A percentile compares a stretch with the other conserved stretches of the same genome.
These are phyloP conservation scores for Clonostachys sp. DNA, from an alignment of 2,329 filamentous ascomycete genomes.

Conservation along the genomic window DNA sequence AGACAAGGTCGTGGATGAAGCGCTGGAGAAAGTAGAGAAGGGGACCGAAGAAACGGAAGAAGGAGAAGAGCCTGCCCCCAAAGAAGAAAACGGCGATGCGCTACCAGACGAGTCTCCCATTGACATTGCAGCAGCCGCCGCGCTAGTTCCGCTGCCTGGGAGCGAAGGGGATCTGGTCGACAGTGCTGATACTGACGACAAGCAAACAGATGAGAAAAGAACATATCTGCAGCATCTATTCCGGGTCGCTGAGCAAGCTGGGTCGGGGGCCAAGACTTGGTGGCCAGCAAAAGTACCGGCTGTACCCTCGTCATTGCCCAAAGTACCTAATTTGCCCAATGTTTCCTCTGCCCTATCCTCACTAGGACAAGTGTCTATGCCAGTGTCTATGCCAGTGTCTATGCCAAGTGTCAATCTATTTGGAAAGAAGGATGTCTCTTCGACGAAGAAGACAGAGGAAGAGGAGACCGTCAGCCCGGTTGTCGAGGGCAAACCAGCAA, in stretches of 20 bases:
- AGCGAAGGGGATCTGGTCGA: conserved; percentile 23
- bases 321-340: conserved; percentile 22
- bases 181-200: conserved; percentile 16
- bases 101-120: conserved; percentile 39
- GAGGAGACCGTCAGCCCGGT: too few species aligned
- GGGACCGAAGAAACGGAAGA: conserved; percentile 8
- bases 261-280: conserved; percentile 38
- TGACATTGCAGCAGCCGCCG: conserved; percentile 47
- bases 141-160: conserved; percentile 41
- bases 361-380: conserved; percentile 20
- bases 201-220: conserved; percentile 25
- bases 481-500: too few species aligned
- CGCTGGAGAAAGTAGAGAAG: conserved; percentile 9
- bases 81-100: conserved; percentile 3
- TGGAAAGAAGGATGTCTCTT: too few species aligned
- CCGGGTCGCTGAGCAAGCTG: conserved; percentile 40
- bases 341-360: conserved; percentile 22
- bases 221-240: conserved; percentile 46
- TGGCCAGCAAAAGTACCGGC: conserved; percentile 33
- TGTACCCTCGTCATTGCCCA: conserved; percentile 24
- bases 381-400: conserved; percentile 12
- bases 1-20: conserved; percentile 13
- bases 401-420: too few species aligned
- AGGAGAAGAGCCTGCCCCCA: conserved; percentile 2
- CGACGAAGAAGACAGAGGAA: too few species aligned